Evolutionary conservation across 169 alveolate species (phyloP).

Genomic region (Cryptosporidium canis): DNA sequence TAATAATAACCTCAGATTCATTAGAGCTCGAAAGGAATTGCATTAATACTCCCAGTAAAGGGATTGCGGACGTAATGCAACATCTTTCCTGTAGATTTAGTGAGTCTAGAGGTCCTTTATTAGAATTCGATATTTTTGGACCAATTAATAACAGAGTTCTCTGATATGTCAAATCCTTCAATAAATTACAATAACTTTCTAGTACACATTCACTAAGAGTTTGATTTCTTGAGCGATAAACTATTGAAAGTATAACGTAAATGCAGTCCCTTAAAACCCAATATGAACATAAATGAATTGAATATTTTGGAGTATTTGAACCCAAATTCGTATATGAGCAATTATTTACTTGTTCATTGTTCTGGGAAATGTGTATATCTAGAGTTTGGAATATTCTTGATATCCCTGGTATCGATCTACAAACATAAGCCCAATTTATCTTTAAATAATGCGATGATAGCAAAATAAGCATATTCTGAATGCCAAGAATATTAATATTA

Average conservation of each 20-base stretch:
- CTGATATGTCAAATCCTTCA: constrained; percentile 48
- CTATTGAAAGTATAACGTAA: constrained; percentile 10
- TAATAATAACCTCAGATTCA: background rate
- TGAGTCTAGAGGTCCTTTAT: background rate
- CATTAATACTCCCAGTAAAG: constrained; percentile 15
- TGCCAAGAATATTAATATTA: background rate
- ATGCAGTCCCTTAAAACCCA: constrained; percentile 58
- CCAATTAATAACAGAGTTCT: constrained; percentile 39
- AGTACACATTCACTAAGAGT: background rate
- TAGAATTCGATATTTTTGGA: constrained; percentile 2
- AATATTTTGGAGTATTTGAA: background rate
- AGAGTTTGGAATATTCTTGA: background rate
- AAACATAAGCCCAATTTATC: constrained; percentile 38
- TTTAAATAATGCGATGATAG: constrained; percentile 40
- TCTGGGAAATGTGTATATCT: background rate
- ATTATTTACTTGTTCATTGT: background rate
- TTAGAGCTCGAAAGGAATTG: constrained; percentile 29
- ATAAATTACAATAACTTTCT: constrained; percentile 23
- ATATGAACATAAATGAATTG: constrained; percentile 49
- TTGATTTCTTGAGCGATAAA: constrained; percentile 14
- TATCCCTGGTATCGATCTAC: constrained; percentile 41
- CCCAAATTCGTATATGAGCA: background rate
- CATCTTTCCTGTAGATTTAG: background rate
- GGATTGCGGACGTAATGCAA: constrained; percentile 65
- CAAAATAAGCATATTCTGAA: constrained; percentile 35